phyloP scores from a whole-genome alignment of 1,139 yeast genomes.

The Diutina catenulata region DNA sequence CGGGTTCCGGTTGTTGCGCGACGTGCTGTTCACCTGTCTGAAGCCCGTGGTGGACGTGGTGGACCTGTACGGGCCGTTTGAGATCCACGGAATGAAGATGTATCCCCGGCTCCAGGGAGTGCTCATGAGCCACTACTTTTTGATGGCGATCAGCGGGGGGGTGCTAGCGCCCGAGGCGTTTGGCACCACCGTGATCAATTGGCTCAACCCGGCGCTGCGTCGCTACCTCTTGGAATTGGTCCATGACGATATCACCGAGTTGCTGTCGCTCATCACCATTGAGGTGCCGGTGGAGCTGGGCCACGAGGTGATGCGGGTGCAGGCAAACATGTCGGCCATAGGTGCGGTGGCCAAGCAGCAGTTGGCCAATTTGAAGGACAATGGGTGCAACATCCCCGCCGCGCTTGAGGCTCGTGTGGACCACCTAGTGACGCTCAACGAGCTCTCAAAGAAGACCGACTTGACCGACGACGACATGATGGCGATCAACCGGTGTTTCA shows the following conservation, averaged over 20 bases:
- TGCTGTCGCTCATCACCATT: background rate
- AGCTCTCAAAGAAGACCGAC: background rate
- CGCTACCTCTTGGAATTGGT: background rate
- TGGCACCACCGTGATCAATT: background rate
- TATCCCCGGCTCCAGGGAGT: background rate
- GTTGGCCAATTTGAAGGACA: background rate
- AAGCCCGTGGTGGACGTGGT: background rate
- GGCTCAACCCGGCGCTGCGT: background rate
- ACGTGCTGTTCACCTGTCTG: background rate
- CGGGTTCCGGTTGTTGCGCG: background rate
- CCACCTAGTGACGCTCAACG: background rate
- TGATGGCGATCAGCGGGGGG: background rate
- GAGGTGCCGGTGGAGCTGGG: background rate
- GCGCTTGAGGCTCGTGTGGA: background rate
- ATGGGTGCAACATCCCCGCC: background rate
- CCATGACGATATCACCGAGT: background rate
- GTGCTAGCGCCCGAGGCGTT: background rate
- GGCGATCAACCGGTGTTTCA: background rate
- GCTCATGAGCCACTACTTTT: background rate
- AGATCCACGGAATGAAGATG: background rate
- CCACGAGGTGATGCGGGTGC: background rate
- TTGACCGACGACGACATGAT: background rate
- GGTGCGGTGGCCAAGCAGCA: background rate
- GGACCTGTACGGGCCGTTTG: background rate
- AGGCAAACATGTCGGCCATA: background rate